phyloP scores from a whole-genome alignment of 2,329 filamentous ascomycete species.

The Botrytis aclada region DNA sequence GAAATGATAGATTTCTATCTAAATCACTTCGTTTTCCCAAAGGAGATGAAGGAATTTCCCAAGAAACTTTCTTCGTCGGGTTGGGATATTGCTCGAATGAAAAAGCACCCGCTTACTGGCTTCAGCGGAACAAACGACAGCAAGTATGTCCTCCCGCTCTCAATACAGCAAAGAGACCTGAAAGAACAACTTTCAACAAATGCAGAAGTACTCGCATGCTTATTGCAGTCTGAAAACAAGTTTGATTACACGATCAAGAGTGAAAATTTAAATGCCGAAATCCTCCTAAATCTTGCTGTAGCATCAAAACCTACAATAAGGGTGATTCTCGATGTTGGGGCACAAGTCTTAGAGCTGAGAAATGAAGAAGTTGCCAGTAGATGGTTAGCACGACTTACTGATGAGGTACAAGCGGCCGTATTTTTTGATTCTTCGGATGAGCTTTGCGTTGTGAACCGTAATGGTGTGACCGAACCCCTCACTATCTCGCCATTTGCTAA shows the following conservation, averaged over 20 bases:
- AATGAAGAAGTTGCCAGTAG: conserved; percentile 52
- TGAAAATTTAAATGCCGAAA: conserved; percentile 38
- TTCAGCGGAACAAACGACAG: conserved; percentile 72
- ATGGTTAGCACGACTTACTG: conserved; percentile 48
- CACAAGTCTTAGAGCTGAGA: conserved; percentile 62
- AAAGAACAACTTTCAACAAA: conserved; percentile 59
- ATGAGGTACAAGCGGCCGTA: conserved; percentile 46
- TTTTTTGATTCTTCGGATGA: conserved; percentile 58
- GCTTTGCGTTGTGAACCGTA: conserved; percentile 50
- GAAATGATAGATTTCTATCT: conserved; percentile 62
- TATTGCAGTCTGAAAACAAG: conserved; percentile 54
- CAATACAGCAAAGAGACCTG: conserved; percentile 55
- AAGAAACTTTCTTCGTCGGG: conserved; percentile 62
- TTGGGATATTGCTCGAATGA: conserved; percentile 56
- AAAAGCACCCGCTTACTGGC: conserved; percentile 55
- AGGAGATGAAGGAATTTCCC: conserved; percentile 60
- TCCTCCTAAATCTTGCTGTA: conserved; percentile 47
- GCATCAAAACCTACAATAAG: conserved; percentile 42
- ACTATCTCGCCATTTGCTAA: conserved; percentile 56
- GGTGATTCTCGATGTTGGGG: conserved; percentile 69
- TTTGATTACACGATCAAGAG: conserved; percentile 34
- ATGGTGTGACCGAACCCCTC: conserved; percentile 47
- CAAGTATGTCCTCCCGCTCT: conserved; percentile 53
- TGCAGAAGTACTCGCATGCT: conserved; percentile 58
- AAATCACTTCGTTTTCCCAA: conserved; percentile 55